Conservation (phyloP, 176 grass and related monocot species). For the Zea luxurians region DNA sequence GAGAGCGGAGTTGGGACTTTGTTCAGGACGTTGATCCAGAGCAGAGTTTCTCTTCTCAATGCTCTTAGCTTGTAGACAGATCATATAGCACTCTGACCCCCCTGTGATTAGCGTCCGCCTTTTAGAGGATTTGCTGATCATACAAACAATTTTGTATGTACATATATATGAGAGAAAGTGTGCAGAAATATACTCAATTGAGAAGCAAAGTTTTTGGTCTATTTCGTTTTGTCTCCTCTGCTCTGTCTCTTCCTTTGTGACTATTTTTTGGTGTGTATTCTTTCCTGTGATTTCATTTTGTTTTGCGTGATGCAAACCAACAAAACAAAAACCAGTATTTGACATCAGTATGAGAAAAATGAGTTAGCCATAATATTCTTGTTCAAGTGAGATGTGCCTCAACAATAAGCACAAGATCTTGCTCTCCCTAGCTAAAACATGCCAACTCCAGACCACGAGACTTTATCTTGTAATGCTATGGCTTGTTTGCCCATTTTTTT, state of each 20-base stretch:
- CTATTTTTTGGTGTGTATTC: neutral
- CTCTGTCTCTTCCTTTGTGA: neutral
- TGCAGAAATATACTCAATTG: neutral
- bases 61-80: neutral
- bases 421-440: too few relatives aligned
- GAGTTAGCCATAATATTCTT: too few relatives aligned
- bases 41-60: conserved; percentile 24
- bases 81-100: neutral
- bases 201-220: neutral
- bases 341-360: too few relatives aligned
- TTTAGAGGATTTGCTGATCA: conserved; percentile 44
- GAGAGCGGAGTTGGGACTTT: conserved; percentile 14
- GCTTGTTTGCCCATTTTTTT: too few relatives aligned
- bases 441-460: neutral
- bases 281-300: neutral
- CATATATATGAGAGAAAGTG: neutral
- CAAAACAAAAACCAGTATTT: too few relatives aligned
- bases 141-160: neutral
- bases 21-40: conserved; percentile 28
- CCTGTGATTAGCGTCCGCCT: conserved; percentile 29
- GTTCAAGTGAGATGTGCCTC: too few relatives aligned
- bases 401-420: too few relatives aligned
- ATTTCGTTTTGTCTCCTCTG: neutral
- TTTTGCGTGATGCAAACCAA: too few relatives aligned
- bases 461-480: neutral